A percentile compares a stretch with the other conserved stretches of the same genome.
Evolutionary conservation across 495 filamentous ascomycete species (phyloP).

Genomic region (Podospora appendiculata): DNA sequence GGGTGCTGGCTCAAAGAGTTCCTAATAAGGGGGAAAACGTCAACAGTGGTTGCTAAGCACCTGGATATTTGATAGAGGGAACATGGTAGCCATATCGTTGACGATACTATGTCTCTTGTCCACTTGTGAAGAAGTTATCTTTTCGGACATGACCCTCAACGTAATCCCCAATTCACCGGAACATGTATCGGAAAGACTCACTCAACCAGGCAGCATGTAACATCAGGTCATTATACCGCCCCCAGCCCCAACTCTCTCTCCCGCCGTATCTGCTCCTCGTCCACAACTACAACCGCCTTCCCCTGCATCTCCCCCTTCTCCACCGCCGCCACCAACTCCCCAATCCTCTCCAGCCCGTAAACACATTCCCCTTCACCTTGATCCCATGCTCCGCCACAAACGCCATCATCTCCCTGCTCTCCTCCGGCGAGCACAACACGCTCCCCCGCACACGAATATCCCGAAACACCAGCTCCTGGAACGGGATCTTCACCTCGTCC

Average conservation of each 20-base stretch:
- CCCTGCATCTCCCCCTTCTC: constrained; percentile 44
- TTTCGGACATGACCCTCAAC: no score
- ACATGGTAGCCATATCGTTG: no score
- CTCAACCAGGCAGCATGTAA: no score
- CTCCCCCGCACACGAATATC: constrained; percentile 45
- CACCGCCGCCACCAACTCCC: constrained; percentile 38
- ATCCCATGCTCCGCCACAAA: constrained; percentile 44
- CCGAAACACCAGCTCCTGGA: constrained; percentile 45
- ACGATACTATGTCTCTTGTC: no score
- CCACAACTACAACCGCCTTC: constrained; percentile 47
- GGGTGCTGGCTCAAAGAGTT: no score
- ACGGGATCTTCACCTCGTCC: constrained; percentile 39
- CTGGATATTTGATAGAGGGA: no score
- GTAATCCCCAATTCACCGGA: no score
- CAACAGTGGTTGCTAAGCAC: no score
- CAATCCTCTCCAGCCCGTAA: constrained; percentile 45
- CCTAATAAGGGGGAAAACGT: no score
- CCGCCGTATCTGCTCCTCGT: constrained; percentile 21
- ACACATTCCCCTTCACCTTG: constrained; percentile 40
- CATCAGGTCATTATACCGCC: no score
- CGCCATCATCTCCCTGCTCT: constrained; percentile 43
- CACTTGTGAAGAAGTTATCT: no score
- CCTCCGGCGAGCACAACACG: constrained; percentile 36
- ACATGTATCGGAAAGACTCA: no score
- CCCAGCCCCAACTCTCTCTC: constrained; percentile 11